Base-by-base conservation (phyloP, 345 rosid genomes). In the Eucalyptus pauciflora region DNA sequence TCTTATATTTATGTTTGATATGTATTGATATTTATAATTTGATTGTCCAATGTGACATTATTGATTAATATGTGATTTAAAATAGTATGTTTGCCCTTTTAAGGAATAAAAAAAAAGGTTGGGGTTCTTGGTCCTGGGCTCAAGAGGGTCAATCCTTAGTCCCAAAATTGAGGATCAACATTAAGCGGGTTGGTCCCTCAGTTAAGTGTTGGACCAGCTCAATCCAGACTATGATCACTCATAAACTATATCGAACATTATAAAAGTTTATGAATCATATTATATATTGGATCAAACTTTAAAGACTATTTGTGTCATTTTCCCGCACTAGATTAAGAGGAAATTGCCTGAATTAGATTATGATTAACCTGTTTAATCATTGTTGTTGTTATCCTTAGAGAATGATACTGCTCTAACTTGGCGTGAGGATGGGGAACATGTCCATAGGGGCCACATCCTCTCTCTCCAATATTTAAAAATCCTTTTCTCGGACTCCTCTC, bases 181-280 rank as follows among this genome's bases (percentile, higher is more conserved):
- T 52, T 18, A 52, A 3, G 58, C 0, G 0, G 1, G 10, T 52
- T 7, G 0, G 10, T 52, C 58, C 10, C 24, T 18, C 2, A 4
- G 2, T 52, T 1, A 52, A 52, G 10, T 7, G 24, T 52, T 52
- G 10, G 4, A 52, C 4, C 2, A 2, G 24, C 25, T 5, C 24
- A 18, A 52, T 1, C 10, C 2, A 52, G 4, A 52, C 5, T 4
- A 7, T 18, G 10, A 52, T 52, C 58, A 52, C 58, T 52, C 9
- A 52, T 8, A 24, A 56, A 56, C 3, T 13, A 62, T 4, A 6
- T 62, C 4, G 4, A 62, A 29, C 15, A 13, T 27, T 27, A 27
- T 27, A 29, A 27, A 62, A 1, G 8, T 29, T 62, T 6, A 62
- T 6, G 15, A 8, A 27, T 13, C 4, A 62, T 29, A 25, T 56